Evolutionary conservation across 495 filamentous ascomycete species (phyloP).

Genomic region (Lasiosphaeria ovina): DNA sequence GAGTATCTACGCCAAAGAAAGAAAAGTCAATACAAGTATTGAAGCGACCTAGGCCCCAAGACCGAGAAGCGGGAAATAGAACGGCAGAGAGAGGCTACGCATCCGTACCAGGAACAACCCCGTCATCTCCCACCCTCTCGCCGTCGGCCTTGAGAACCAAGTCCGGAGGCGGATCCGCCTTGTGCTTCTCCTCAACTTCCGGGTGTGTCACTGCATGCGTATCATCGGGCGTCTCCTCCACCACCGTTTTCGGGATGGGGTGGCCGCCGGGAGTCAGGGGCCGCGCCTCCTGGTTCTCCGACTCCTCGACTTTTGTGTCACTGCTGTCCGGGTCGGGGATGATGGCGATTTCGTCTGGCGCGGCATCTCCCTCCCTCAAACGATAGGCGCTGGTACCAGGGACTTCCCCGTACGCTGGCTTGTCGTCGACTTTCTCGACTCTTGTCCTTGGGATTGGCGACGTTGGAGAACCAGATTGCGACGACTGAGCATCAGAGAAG

Average conservation of each 20-base stretch:
- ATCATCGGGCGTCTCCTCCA: conserved; percentile 47
- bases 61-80: conserved; percentile 6
- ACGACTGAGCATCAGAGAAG: conserved; percentile 87
- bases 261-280: conserved; percentile 40
- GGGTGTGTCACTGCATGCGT: conserved; percentile 40
- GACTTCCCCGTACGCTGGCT: conserved; percentile 76
- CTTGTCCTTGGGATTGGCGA: conserved; percentile 75
- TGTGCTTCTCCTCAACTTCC: conserved; percentile 37
- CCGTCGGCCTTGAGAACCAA: conserved; percentile 47
- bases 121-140: conserved; percentile 25
- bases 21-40: conserved; percentile 33
- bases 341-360: conserved; percentile 67
- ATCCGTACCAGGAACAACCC: conserved; percentile 37
- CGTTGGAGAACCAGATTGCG: conserved; percentile 50
- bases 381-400: conserved; percentile 79
- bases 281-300: conserved; percentile 23
- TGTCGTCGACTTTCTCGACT: conserved; percentile 71
- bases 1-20: conserved; percentile 38
- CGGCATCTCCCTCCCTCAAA: conserved; percentile 74
- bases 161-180: conserved; percentile 47
- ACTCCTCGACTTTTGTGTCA: conserved; percentile 5
- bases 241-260: conserved; percentile 48
- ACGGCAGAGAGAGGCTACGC: conserved; percentile 30
- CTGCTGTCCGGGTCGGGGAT: conserved; percentile 46
- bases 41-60: not conserved